These are phyloP conservation scores for Rhynchosporium secalis DNA, from an alignment of 2,329 filamentous ascomycete species.

Conservation along the genomic window DNA sequence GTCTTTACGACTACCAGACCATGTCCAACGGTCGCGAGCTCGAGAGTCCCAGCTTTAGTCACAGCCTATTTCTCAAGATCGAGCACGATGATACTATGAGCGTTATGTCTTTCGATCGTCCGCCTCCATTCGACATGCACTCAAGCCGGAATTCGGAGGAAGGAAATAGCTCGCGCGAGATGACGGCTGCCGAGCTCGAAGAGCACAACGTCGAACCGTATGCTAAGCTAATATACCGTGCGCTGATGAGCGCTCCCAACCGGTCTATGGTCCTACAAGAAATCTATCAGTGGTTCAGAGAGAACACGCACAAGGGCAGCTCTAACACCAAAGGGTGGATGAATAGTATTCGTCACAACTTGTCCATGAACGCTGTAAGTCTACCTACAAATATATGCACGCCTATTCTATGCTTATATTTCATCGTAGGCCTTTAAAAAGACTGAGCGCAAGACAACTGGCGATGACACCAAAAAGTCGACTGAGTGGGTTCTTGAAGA, in stretches of 20 bases:
- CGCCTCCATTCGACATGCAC: conserved; percentile 22
- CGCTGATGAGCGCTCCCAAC: conserved; percentile 65
- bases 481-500: conserved; percentile 76
- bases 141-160: conserved; percentile 35
- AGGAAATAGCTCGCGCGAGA: conserved; percentile 32
- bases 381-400: conserved; percentile 25
- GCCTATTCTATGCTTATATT: background rate
- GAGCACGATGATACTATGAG: conserved; percentile 20
- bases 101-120: conserved; percentile 17
- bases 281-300: conserved; percentile 86
- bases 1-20: conserved; percentile 15
- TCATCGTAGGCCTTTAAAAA: conserved; percentile 55
- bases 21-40: conserved; percentile 24
- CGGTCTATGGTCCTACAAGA: conserved; percentile 78
- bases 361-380: conserved; percentile 91
- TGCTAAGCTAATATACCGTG: conserved; percentile 75
- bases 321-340: conserved; percentile 74
- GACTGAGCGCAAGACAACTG: conserved; percentile 43
- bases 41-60: conserved; percentile 26
- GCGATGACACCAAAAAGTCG: conserved; percentile 62
- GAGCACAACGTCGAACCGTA: conserved; percentile 61
- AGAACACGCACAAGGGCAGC: conserved; percentile 74
- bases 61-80: conserved; percentile 29
- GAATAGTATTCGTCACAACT: conserved; percentile 92
- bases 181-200: conserved; percentile 35